A percentile compares a stretch with the other conserved stretches of the same genome.
Evolutionary conservation across 2,329 filamentous ascomycete genomes (phyloP).

Genomic region (Tothia fuscella): DNA sequence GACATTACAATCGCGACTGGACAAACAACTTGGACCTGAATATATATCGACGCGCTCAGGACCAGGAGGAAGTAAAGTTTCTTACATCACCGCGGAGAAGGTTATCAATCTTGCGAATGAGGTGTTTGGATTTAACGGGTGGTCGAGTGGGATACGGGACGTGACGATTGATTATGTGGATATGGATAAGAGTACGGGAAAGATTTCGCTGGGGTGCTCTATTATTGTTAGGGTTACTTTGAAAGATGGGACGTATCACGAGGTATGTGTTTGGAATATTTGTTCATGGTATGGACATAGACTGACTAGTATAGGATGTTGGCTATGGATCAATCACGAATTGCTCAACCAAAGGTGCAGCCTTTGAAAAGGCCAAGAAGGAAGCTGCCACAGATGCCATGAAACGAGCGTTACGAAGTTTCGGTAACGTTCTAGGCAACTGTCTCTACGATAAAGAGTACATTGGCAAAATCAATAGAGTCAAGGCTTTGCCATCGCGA

Average conservation of each 20-base stretch:
- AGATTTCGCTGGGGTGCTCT: constrained; percentile 73
- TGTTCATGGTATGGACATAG: background rate
- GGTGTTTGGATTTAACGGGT: constrained; percentile 94
- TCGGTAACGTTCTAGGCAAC: constrained; percentile 95
- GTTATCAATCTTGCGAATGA: constrained; percentile 91
- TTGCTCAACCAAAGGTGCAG: constrained; percentile 83
- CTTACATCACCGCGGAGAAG: constrained; percentile 94
- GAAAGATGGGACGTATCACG: constrained; percentile 89
- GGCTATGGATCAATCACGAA: constrained; percentile 97
- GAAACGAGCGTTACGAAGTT: constrained; percentile 79
- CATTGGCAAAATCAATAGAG: constrained; percentile 73
- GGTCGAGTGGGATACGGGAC: constrained; percentile 92
- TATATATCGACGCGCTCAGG: constrained; percentile 83
- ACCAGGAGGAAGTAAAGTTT: constrained; percentile 72
- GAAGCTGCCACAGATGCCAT: constrained; percentile 91
- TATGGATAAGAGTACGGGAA: constrained; percentile 24
- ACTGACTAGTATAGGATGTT: constrained; percentile 48
- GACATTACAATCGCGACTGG: constrained; percentile 71
- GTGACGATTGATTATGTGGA: constrained; percentile 83
- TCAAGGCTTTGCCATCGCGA: constrained; percentile 67
- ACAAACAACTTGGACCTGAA: constrained; percentile 90
- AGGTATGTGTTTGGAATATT: constrained; percentile 33
- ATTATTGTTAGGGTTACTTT: constrained; percentile 85
- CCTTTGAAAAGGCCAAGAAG: constrained; percentile 98
- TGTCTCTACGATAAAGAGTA: constrained; percentile 98